A percentile compares a stretch with the other conserved stretches of the same genome.
phyloP scores from a whole-genome alignment of 2,329 filamentous ascomycete genomes.

The Fusarium sp. region DNA sequence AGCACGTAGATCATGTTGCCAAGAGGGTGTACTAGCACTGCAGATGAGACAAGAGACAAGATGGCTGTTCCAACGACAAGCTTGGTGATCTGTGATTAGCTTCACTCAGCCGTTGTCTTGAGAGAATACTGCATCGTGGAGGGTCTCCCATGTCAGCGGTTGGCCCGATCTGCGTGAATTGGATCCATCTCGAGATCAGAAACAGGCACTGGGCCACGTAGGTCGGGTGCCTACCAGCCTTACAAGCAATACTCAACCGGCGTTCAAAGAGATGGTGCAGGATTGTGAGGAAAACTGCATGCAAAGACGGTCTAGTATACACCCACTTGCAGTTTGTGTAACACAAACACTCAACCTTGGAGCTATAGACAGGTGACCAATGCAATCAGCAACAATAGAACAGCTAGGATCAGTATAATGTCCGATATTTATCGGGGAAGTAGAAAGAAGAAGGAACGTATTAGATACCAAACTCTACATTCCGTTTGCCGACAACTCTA shows the following conservation, averaged over 20 bases:
- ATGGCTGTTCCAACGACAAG: neutral
- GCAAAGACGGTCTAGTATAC: neutral
- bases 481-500: neutral
- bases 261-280: neutral
- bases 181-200: neutral
- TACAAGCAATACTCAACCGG: neutral
- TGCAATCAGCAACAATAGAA: neutral
- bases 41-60: neutral
- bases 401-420: neutral
- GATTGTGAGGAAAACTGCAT: neutral
- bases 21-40: neutral
- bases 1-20: neutral
- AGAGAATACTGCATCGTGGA: neutral
- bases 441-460: neutral
- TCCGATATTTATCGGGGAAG: neutral
- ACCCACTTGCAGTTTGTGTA: neutral
- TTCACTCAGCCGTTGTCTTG: neutral
- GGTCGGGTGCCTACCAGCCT: neutral
- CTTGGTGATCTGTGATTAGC: neutral
- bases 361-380: neutral
- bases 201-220: neutral
- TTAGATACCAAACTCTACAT: neutral
- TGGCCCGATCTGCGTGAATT: neutral
- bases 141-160: neutral
- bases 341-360: neutral